phyloP scores from a whole-genome alignment of 306 rosid genomes.

The Inga laurina region DNA sequence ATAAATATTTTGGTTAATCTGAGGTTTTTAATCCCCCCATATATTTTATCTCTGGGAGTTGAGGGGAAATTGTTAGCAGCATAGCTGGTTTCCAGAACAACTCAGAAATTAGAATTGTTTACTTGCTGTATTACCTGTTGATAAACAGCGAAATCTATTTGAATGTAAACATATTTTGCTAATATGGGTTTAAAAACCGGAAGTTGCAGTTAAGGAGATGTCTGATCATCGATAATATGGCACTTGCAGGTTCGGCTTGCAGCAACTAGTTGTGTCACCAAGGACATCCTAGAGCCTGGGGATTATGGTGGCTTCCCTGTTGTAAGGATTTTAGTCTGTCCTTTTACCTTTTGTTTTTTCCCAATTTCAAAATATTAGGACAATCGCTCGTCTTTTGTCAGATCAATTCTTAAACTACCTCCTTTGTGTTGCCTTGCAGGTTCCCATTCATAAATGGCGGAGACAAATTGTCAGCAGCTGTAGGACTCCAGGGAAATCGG shows the following conservation, averaged over 20 bases:
- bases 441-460: constrained; percentile 73
- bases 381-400: neutral
- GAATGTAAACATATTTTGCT: neutral
- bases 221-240: constrained; percentile 35
- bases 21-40: too few relatives aligned
- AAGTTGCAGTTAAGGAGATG: constrained; percentile 21
- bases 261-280: constrained; percentile 79
- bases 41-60: too few relatives aligned
- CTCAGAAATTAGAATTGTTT: neutral
- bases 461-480: constrained; percentile 61
- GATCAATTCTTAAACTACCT: constrained; percentile 11
- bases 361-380: neutral
- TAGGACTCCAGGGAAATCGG: constrained; percentile 33
- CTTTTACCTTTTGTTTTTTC: neutral
- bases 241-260: constrained; percentile 82
- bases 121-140: neutral
- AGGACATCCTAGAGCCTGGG: constrained; percentile 80
- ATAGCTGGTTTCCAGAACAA: neutral
- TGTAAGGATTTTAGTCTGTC: constrained; percentile 43
- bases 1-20: too few relatives aligned
- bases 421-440: constrained; percentile 23
- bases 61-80: too few relatives aligned
- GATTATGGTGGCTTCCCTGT: constrained; percentile 87
- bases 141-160: constrained; percentile 5
- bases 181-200: neutral